Conservation (phyloP, 306 rosid species). For the Cucurbita maxima region DNA sequence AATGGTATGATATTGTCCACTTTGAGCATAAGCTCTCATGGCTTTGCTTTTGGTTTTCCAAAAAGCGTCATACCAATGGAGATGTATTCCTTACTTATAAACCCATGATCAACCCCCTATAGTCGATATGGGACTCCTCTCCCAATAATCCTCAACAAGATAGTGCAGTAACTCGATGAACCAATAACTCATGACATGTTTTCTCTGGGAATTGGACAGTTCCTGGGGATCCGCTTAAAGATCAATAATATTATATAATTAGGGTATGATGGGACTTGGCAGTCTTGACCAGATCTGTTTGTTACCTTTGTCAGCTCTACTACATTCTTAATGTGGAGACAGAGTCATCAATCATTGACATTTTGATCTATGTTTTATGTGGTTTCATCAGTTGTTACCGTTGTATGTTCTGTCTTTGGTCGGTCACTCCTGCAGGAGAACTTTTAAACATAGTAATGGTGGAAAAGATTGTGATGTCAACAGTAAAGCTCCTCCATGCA, state of each 20-base stretch:
- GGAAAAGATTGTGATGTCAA: slow-evolving; percentile 49
- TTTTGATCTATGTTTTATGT: neutral
- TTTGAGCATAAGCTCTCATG: too few species aligned
- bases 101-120: too few species aligned
- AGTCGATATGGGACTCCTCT: too few species aligned
- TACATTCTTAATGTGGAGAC: too few species aligned
- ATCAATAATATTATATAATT: neutral
- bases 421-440: slow-evolving; percentile 47
- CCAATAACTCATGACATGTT: neutral
- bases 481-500: slow-evolving; percentile 86
- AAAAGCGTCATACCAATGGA: too few species aligned
- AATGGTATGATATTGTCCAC: too few species aligned
- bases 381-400: neutral
- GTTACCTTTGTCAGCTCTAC: too few species aligned
- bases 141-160: neutral
- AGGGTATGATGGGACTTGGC: neutral
- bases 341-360: neutral
- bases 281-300: neutral
- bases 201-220: neutral
- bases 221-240: neutral
- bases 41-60: too few species aligned
- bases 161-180: neutral
- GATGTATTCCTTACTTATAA: too few species aligned
- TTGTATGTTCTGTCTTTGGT: slow-evolving; percentile 8
- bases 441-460: slow-evolving; percentile 27